Conservation (phyloP, 1,284 basidiomycete species). For the Leccinum fallax region DNA sequence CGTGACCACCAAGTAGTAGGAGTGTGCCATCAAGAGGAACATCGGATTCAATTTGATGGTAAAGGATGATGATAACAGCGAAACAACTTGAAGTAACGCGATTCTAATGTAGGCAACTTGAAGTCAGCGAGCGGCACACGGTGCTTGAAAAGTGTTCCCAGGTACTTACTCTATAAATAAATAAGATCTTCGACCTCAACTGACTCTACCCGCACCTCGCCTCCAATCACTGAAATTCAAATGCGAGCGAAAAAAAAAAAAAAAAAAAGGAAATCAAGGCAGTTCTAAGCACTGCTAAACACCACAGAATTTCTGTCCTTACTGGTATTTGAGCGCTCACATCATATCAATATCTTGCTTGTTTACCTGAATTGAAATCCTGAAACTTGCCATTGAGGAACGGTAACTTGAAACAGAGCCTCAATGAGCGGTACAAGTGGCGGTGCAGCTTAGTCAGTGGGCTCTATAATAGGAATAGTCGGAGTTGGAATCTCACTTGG, state of each 20-base stretch:
- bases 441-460: neutral
- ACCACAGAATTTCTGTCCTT: neutral
- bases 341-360: too few species aligned
- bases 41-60: neutral
- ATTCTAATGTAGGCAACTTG: neutral
- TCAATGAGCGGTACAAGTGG: neutral
- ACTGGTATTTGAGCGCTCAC: neutral
- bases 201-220: too few species aligned
- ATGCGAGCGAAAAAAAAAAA: too few species aligned
- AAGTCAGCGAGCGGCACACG: neutral
- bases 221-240: too few species aligned
- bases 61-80: neutral
- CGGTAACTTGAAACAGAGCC: too few species aligned
- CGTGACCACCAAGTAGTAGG: neutral
- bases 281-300: too few species aligned
- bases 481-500: neutral
- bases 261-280: too few species aligned
- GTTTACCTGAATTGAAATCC: too few species aligned
- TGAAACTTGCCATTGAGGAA: neutral
- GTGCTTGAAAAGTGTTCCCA: too few species aligned
- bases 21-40: too few species aligned
- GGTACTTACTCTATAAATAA: neutral
- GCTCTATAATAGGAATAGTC: neutral
- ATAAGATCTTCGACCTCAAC: neutral
- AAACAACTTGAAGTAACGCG: neutral